phyloP scores from a whole-genome alignment of 768 basidiomycete genomes.

The Gyrodon lividus region DNA sequence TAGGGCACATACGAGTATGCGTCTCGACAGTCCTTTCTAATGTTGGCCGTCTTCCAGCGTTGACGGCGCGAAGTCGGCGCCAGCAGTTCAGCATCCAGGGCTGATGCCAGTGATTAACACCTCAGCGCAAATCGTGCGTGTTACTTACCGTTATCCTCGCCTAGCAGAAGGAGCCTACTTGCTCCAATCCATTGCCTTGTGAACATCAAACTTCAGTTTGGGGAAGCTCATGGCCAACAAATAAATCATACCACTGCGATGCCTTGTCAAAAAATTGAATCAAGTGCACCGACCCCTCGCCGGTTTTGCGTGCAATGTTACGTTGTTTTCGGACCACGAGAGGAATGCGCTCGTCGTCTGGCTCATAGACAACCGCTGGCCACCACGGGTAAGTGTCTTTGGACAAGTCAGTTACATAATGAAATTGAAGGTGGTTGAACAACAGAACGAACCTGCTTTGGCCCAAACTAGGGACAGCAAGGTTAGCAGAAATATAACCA shows the following conservation, averaged over 20 bases:
- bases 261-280: constrained; percentile 79
- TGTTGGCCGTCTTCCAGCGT: constrained; percentile 54
- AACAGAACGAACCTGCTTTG: constrained; percentile 54
- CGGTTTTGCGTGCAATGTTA: constrained; percentile 32
- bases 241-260: constrained; percentile 53
- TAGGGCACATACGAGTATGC: constrained; percentile 56
- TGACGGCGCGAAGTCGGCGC: constrained; percentile 50
- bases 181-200: constrained; percentile 62
- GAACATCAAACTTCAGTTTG: not conserved
- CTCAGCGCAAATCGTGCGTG: not conserved
- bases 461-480: constrained; percentile 69
- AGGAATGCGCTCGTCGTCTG: constrained; percentile 60
- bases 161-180: constrained; percentile 60
- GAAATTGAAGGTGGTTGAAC: not conserved
- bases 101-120: constrained; percentile 36
- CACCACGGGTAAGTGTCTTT: constrained; percentile 82
- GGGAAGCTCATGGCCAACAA: not conserved
- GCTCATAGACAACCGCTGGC: constrained; percentile 76
- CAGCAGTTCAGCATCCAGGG: constrained; percentile 62
- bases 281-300: constrained; percentile 51
- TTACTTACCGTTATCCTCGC: constrained; percentile 66
- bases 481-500: not conserved
- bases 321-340: constrained; percentile 29
- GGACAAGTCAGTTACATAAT: constrained; percentile 12
- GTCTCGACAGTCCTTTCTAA: constrained; percentile 55